Evolutionary conservation across 495 filamentous ascomycete species (phyloP).

Genomic region (Penicillium daleae): DNA sequence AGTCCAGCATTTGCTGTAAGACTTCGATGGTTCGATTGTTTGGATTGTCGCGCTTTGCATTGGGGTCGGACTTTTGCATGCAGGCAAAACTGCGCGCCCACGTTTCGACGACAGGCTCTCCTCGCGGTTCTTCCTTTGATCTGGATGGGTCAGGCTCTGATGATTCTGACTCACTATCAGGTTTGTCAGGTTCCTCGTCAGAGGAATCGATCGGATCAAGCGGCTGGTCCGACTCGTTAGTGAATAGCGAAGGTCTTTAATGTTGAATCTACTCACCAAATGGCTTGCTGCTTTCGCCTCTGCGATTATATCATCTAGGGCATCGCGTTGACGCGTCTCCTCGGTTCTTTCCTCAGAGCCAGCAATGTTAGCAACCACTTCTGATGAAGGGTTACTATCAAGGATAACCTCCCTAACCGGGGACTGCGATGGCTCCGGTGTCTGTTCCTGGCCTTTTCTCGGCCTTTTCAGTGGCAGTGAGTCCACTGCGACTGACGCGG

Average conservation of each 20-base stretch:
- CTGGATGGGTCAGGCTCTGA: slow-evolving; percentile 20
- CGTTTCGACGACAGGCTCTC: slow-evolving; percentile 19
- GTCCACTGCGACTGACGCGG: not conserved
- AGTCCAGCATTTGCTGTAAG: slow-evolving; percentile 80
- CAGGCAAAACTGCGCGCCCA: slow-evolving; percentile 65
- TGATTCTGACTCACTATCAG: slow-evolving; percentile 26
- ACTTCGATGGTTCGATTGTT: slow-evolving; percentile 78
- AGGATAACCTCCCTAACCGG: slow-evolving; percentile 1
- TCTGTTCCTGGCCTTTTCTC: slow-evolving; percentile 20
- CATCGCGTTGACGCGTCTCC: slow-evolving; percentile 40
- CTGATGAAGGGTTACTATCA: not conserved
- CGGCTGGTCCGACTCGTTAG: slow-evolving; percentile 35
- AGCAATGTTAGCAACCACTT: not conserved
- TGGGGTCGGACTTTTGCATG: slow-evolving; percentile 63
- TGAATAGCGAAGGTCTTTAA: not conserved
- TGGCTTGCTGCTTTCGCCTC: slow-evolving; percentile 57
- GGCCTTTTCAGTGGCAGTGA: slow-evolving; percentile 38
- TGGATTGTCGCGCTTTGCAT: slow-evolving; percentile 50
- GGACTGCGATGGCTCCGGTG: slow-evolving; percentile 23
- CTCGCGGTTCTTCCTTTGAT: slow-evolving; percentile 30
- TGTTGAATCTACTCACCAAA: slow-evolving; percentile 45
- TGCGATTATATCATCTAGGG: slow-evolving; percentile 61
- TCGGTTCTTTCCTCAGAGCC: not conserved
- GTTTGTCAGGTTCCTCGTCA: slow-evolving; percentile 29
- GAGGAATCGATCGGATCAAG: slow-evolving; percentile 40